phyloP scores from a whole-genome alignment of 2,329 filamentous ascomycete genomes.

The Pezicula carpinea region DNA sequence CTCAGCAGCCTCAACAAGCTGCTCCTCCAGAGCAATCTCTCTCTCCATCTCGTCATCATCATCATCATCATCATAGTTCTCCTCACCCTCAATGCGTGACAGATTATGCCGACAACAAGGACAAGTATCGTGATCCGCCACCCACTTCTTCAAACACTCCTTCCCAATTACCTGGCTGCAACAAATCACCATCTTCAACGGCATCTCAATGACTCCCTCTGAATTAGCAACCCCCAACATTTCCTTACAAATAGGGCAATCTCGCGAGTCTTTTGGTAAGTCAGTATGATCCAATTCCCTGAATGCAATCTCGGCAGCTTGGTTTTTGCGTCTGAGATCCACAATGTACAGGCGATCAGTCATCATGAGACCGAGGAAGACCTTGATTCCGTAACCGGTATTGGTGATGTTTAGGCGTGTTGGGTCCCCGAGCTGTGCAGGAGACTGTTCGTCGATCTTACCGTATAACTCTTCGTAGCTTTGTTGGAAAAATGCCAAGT shows the following conservation, averaged over 20 bases:
- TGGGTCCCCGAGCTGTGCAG: constrained; percentile 1
- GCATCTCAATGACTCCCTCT: constrained; percentile 8
- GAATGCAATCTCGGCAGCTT: constrained; percentile 7
- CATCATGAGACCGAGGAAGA: constrained; percentile 20
- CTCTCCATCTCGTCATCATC: background rate
- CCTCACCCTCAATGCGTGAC: too few species aligned
- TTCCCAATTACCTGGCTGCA: constrained; percentile 18
- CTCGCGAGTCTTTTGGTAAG: constrained; percentile 6
- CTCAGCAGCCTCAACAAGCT: constrained; percentile 1
- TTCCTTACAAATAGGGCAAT: constrained; percentile 19
- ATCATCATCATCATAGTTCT: background rate
- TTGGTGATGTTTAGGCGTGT: constrained; percentile 9
- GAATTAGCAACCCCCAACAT: constrained; percentile 6
- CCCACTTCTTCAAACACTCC: constrained; percentile 15
- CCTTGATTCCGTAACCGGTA: constrained; percentile 17
- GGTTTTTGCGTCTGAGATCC: constrained; percentile 1
- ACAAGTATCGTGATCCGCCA: constrained; percentile 8
- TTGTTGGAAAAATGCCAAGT: constrained; percentile 8
- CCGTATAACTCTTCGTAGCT: constrained; percentile 14
- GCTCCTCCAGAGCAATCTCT: background rate
- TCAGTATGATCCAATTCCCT: constrained; percentile 1
- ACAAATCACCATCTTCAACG: constrained; percentile 17
- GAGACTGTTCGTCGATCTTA: constrained; percentile 4
- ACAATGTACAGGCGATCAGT: constrained; percentile 17
- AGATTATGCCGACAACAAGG: constrained; percentile 15